Base-by-base conservation (phyloP, 192 early-diverging fungal species). In the Rhizophagus prolifer region DNA sequence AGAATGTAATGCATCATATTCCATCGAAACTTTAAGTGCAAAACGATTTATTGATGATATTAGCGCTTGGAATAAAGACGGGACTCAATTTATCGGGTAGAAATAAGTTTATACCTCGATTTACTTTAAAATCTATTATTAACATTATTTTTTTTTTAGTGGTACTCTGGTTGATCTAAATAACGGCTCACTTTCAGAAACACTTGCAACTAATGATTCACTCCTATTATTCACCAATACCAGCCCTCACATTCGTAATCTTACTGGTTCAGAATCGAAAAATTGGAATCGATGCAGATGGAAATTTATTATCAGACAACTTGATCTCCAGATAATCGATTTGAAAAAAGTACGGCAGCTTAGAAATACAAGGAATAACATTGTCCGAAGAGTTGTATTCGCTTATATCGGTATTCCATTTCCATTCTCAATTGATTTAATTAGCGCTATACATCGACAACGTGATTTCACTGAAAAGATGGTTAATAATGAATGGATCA, bases 351-450 rank as follows among this genome's bases (percentile, higher is more conserved):
- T 67, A 19, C 5, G 21, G 6, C 28, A 26, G 21, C 23, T 30
- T n/a, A 13, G 44, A 65, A 31, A 38, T 19, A 59, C 83, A 2
- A 71, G 70, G 13, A 50, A 72, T 12, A 66, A 41, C 8, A 79
- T 79, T 16, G 25, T 84, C 9, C 46, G 44, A 3, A 64, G 70
- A 14, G 60, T 84, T 19, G 12, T 81, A 21, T 16, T 78, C 0
- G 65, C 78, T 10, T 90, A 89, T 81, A 74, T 65, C 44, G 82
- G 86, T 59, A 82, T 79, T 58, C 66, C 67, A 23, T 66, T 79
- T 12, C 79, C 80, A 13, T 79, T 87, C 19, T 81, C 82, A 19
- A 71, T 88, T 44, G 86, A 88, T 71, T 67, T 90, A 8, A 79
- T 88, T 6, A 68, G 77, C 63, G 89, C 87, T 31, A 85, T 87